Evolutionary conservation across 225 moss, liverwort and hornwort species (phyloP).

Genomic region (Antitrichia curtipendula): DNA sequence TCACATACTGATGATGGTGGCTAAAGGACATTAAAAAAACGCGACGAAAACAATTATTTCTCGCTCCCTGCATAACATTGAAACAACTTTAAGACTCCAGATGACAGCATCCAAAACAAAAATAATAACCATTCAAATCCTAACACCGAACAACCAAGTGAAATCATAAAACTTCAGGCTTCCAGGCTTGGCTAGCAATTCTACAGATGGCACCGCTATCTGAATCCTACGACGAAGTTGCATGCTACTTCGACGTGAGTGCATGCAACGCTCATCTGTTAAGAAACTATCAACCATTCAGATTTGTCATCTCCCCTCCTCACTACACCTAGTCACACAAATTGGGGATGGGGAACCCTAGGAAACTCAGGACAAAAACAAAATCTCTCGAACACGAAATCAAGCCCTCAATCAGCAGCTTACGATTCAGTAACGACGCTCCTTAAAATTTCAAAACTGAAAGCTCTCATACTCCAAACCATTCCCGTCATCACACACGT

Average conservation of each 20-base stretch:
- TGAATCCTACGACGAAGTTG: slow-evolving; percentile 13
- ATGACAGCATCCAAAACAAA: not conserved
- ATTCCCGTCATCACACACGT: not conserved
- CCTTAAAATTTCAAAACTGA: not conserved
- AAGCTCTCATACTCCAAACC: not conserved
- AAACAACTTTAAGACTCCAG: not conserved
- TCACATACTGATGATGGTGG: not conserved
- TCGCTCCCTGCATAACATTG: not conserved
- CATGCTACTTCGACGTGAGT: slow-evolving; percentile 48
- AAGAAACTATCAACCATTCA: slow-evolving; percentile 72
- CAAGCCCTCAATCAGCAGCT: not conserved
- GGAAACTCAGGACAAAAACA: not conserved
- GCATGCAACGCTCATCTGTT: slow-evolving; percentile 54
- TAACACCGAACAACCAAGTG: not conserved
- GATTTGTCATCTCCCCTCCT: slow-evolving; percentile 62
- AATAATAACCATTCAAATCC: not conserved
- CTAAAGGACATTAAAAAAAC: not conserved
- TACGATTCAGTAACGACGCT: not conserved
- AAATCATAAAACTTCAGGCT: not conserved
- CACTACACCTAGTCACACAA: slow-evolving; percentile 35
- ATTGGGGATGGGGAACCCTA: not conserved
- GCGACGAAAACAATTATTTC: not conserved
- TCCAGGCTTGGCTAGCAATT: not conserved
- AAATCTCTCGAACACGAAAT: not conserved
- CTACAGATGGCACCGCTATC: not conserved